phyloP scores from a whole-genome alignment of 805 yeast genomes.

The Teunomyces lycoperdinae region DNA sequence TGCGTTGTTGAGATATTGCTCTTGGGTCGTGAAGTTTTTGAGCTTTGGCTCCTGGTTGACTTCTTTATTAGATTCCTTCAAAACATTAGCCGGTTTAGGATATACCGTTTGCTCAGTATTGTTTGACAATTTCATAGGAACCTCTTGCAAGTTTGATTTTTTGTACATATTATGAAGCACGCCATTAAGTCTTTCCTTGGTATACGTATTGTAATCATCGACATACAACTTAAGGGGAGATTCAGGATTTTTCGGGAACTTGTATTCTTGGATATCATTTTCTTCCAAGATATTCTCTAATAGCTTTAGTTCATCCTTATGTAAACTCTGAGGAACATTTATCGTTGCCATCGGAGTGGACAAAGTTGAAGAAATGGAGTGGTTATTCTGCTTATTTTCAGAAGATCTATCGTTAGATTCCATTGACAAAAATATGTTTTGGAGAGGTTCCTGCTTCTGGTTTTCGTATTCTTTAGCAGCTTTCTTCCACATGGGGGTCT shows the following conservation, averaged over 20 bases:
- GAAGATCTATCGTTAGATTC: conserved; percentile 16
- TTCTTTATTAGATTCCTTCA: conserved; percentile 13
- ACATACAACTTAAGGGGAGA: conserved; percentile 43
- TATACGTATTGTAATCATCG: conserved; percentile 39
- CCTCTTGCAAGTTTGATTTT: conserved; percentile 11
- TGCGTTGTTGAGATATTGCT: conserved; percentile 37
- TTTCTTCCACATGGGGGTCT: conserved; percentile 37
- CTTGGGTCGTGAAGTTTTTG: conserved; percentile 33
- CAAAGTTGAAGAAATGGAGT: conserved; percentile 31
- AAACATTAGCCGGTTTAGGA: neutral
- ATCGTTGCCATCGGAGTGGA: conserved; percentile 38
- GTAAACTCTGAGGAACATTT: conserved; percentile 1
- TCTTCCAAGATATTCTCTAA: conserved; percentile 20
- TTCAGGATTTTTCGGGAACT: conserved; percentile 24
- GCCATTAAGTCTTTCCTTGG: conserved; percentile 32
- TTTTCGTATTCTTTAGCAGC: conserved; percentile 27
- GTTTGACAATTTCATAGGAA: neutral
- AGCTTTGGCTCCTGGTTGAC: conserved; percentile 16
- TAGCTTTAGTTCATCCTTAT: neutral
- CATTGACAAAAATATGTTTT: conserved; percentile 26
- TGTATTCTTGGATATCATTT: conserved; percentile 17
- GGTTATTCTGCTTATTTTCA: conserved; percentile 10
- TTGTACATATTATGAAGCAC: conserved; percentile 22
- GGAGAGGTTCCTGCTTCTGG: conserved; percentile 24
- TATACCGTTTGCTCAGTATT: neutral